Percentiles rank a stretch among this genome's conserved stretches.
These are phyloP conservation scores for Apocynum venetum DNA, from an alignment of 257 asterid genomes.

Conservation along the genomic window DNA sequence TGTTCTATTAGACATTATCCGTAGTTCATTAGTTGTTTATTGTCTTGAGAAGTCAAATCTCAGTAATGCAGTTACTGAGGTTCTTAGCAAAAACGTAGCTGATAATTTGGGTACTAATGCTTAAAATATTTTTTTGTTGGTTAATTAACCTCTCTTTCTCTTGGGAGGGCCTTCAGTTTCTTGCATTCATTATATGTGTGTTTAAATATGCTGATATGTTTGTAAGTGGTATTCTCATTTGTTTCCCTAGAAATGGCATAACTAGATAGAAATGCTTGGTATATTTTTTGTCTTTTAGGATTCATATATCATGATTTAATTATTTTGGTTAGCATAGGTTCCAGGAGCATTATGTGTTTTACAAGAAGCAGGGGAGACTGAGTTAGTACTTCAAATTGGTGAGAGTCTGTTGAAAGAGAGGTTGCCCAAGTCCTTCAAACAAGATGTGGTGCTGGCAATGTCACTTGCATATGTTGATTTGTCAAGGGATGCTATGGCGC, in stretches of 20 bases:
- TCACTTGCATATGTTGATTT: conserved; percentile 91
- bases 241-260: not conserved
- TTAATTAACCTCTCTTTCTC: not conserved
- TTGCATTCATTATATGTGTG: not conserved
- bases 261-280: not conserved
- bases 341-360: conserved; percentile 87
- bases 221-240: not conserved
- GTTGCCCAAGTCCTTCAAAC: conserved; percentile 88
- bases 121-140: not conserved
- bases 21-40: not conserved
- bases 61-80: not conserved
- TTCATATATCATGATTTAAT: not conserved
- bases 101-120: not conserved
- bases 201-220: not conserved
- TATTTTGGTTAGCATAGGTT: conserved; percentile 39
- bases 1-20: not conserved
- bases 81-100: not conserved
- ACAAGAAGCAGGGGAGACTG: conserved; percentile 95
- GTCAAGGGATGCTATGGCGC: conserved; percentile 89
- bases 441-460: conserved; percentile 85
- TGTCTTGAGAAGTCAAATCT: not conserved
- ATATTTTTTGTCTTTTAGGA: too few relatives aligned
- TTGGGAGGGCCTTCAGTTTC: not conserved
- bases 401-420: conserved; percentile 80
- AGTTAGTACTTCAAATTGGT: conserved; percentile 82